Conservation (phyloP, 306 rosid genomes). For the Oxytropis ochrocephala region DNA sequence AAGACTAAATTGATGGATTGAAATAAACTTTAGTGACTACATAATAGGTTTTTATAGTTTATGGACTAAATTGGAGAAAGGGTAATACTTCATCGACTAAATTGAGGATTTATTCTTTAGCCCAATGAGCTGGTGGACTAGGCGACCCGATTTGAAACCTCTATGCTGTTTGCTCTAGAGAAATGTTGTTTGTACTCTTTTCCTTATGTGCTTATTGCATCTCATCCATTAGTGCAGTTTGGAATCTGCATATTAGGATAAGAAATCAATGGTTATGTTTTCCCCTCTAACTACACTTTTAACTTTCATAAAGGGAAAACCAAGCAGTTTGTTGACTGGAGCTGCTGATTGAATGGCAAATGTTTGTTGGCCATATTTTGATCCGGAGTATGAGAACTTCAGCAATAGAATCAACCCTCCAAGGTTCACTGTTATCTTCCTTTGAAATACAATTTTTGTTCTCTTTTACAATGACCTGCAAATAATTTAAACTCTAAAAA, state of each 20-base stretch:
- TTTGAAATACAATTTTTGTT: neutral
- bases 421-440: conserved; percentile 36
- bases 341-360: conserved; percentile 43
- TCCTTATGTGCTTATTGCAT: neutral
- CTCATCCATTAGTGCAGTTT: neutral
- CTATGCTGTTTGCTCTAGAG: neutral
- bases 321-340: conserved; percentile 10
- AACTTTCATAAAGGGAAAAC: conserved; percentile 12
- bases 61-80: too few relatives aligned
- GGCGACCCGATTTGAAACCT: too few relatives aligned
- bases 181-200: neutral
- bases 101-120: too few relatives aligned
- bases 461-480: neutral
- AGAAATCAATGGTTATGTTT: neutral
- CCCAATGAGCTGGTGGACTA: too few relatives aligned
- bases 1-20: too few relatives aligned
- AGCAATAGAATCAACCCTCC: conserved; percentile 80
- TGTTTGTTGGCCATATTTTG: conserved; percentile 77
- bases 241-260: neutral
- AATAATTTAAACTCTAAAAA: neutral
- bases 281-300: neutral
- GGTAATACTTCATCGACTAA: too few relatives aligned
- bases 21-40: too few relatives aligned
- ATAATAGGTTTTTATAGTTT: too few relatives aligned
- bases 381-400: conserved; percentile 78